Base-by-base conservation (phyloP, 1,284 basidiomycete species). In the Phellopilus nigrolimitatus region DNA sequence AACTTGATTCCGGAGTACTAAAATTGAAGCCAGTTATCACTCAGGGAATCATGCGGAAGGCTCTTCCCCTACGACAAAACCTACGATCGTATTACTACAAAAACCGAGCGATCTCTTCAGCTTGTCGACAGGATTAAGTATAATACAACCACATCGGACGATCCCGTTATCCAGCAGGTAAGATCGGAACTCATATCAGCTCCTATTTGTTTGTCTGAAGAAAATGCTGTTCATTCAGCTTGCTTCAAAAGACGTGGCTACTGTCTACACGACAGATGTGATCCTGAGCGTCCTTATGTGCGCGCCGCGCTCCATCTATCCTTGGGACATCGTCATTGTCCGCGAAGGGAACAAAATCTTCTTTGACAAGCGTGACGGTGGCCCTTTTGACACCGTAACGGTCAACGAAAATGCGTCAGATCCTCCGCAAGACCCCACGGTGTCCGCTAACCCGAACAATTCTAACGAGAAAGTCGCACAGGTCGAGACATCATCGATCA, bases 331-430 rank as follows among this genome's bases (percentile, higher is more conserved):
- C 57, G 89, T 99, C 58, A 88, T 99, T 60, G 79, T 93, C 46
- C 86, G 92, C 47, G 91, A 97, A 64, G 94, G 93, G 34, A 86
- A 94, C 72, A 91, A 88, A 67, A 71, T 99, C 21, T 99, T 92
- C 78, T 82, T 99, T 59, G 97, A 99, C 77, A 99, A 99, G 73
- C 90, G 97, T 53, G 94, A 97, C 66, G 95, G 95, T 27, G 95
- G 95, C 50, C 88, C 95, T 1, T 97, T 99, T 61, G 91, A 99
- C 70, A 97, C 89, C 49, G 86, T 98, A 54, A 97, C 95, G 15
- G 97, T 99, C 64, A 99, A 99, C 71, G 97, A 99, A 74, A 99
- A 99, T 67, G 94, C 97, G 4, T 79, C 86, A 4, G 97, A 99
- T 69, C 92, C 97, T 31, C 97, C 97, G 4, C 80, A 89, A 61